Evolutionary conservation across 2,329 filamentous ascomycete species (phyloP), one percentile per base, ranked within the genome.

Genomic region (Dryadomyces quercus-mongolicae): DNA sequence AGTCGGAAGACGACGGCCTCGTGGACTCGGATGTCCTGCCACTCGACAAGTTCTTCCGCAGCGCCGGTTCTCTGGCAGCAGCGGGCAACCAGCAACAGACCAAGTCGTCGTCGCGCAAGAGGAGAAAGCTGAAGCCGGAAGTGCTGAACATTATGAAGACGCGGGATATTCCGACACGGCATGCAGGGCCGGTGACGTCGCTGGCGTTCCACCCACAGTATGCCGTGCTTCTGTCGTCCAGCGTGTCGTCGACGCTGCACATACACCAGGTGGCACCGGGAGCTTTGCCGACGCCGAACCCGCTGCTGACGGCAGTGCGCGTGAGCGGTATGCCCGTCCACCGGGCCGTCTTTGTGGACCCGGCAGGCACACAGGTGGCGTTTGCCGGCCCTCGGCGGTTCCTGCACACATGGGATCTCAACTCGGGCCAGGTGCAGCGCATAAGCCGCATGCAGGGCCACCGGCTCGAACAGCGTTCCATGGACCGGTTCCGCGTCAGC

Each of bases 381-480:
- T 87, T 96, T 56, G 86, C 90, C 18, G 91, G 91, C 42, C 85
- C 92, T 40, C 82, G 93, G 51, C 84, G 84, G 59, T 97, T 90
- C 73, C 96, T 97, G 69, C 93, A 97, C 70, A 84, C 86, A 60
- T 98, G 93, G 93, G 85, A 97, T 63, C 77, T 98, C 22, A 75
- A 85, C 46, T 84, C 85, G 0, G 93, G 93, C 46, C 74, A 76
- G 13, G 82, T 98, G 50, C 86, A 92, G 63, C 95, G 95, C 70
- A 80, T 95, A 47, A 82, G 81, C 61, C 76, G 86, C 65, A 73
- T 93, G 56, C 80, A 86, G 64, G 81, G 90, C 58, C 85, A 90
- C 61, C 75, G 84, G 60, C 78, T 87, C 54, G 88, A 95, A 68
- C 91, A 96, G 68, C 86, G 84, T 62, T 86, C 81, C 44, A 96